These are phyloP conservation scores for Helminthosporium solani DNA, from an alignment of 2,329 filamentous ascomycete species.

Conservation along the genomic window DNA sequence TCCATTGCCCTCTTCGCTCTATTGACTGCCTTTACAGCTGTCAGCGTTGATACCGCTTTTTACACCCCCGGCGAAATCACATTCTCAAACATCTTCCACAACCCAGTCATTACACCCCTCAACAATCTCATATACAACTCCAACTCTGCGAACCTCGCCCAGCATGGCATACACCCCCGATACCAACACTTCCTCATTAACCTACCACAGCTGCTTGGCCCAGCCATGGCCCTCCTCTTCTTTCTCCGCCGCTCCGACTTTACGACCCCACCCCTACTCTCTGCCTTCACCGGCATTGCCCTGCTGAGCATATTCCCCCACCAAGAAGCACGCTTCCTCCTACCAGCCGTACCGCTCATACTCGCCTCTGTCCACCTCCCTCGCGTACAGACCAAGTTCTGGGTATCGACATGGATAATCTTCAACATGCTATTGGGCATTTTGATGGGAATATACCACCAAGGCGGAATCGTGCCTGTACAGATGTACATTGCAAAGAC, in stretches of 20 bases:
- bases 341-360: slow-evolving; percentile 74
- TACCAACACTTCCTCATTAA: slow-evolving; percentile 56
- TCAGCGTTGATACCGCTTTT: slow-evolving; percentile 82
- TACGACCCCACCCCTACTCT: slow-evolving; percentile 63
- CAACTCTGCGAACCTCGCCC: slow-evolving; percentile 50
- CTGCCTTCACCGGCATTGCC: slow-evolving; percentile 70
- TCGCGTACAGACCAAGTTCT: slow-evolving; percentile 49
- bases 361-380: slow-evolving; percentile 72
- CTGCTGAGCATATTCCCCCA: slow-evolving; percentile 75
- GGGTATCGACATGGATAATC: slow-evolving; percentile 64
- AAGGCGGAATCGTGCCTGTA: slow-evolving; percentile 73
- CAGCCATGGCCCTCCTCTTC: slow-evolving; percentile 50
- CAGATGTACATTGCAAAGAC: slow-evolving; percentile 74
- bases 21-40: slow-evolving; percentile 68
- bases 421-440: slow-evolving; percentile 70
- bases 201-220: slow-evolving; percentile 55
- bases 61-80: slow-evolving; percentile 65
- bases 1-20: slow-evolving; percentile 65
- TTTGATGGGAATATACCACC: slow-evolving; percentile 79
- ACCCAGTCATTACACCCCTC: slow-evolving; percentile 53
- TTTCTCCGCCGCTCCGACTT: slow-evolving; percentile 49
- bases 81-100: slow-evolving; percentile 62
- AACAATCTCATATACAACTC: slow-evolving; percentile 57
- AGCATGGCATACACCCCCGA: slow-evolving; percentile 55
- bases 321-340: slow-evolving; percentile 76